Evolutionary conservation across 305 asterid genomes (phyloP).

Genomic region (Fraxinus ornus): DNA sequence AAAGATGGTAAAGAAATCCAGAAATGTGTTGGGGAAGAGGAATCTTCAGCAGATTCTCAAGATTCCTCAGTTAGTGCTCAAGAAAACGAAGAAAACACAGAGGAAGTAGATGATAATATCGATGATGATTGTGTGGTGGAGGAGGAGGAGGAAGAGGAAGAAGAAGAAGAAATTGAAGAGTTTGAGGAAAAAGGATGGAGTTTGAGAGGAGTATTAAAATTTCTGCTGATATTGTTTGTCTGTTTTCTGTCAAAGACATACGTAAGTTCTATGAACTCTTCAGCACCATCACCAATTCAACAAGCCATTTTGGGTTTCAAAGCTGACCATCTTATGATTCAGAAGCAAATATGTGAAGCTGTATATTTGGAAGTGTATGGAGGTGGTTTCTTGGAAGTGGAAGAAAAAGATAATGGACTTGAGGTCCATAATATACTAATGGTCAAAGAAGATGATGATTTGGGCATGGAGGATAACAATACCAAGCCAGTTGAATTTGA

Average conservation of each 20-base stretch:
- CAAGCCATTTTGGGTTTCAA: not conserved
- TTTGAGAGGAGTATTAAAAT: conserved; percentile 39
- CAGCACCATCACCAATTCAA: conserved; percentile 28
- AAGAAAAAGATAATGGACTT: conserved; percentile 13
- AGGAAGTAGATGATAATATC: conserved; percentile 4
- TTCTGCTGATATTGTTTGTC: conserved; percentile 40
- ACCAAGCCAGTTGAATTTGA: not conserved
- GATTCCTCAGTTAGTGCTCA: not conserved
- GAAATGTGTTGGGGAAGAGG: not conserved
- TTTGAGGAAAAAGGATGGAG: conserved; percentile 38
- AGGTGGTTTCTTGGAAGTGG: conserved; percentile 27
- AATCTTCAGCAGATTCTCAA: not conserved
- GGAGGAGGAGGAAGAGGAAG: conserved; percentile 27
- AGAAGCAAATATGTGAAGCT: conserved; percentile 31
- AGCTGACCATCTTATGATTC: not conserved
- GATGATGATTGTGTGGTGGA: conserved; percentile 19
- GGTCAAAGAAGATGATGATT: conserved; percentile 17
- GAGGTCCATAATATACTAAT: conserved; percentile 22
- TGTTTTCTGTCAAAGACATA: conserved; percentile 41
- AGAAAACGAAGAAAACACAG: not conserved
- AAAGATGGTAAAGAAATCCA: conserved; percentile 8
- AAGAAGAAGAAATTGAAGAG: conserved; percentile 27
- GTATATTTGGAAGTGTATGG: conserved; percentile 21
- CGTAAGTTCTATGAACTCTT: conserved; percentile 40
- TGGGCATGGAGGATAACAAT: not conserved